phyloP scores from a whole-genome alignment of 805 yeast genomes.

The Schwanniomyces occidentalis region DNA sequence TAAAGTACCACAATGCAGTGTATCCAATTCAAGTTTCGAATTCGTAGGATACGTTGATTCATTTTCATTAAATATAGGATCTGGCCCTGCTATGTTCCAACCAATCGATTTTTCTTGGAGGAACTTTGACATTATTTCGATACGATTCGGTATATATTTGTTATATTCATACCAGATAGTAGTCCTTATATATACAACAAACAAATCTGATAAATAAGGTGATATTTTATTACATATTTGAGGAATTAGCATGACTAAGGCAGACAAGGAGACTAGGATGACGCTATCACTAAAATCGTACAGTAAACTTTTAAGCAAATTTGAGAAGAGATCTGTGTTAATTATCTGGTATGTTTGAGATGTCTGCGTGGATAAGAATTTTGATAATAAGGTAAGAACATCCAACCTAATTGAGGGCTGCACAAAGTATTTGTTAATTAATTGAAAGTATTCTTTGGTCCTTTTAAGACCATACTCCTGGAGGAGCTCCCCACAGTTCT shows the following conservation, averaged over 20 bases:
- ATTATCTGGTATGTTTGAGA: conserved; percentile 28
- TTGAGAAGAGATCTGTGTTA: conserved; percentile 36
- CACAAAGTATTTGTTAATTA: conserved; percentile 36
- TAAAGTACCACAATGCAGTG: conserved; percentile 43
- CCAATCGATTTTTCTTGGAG: conserved; percentile 7
- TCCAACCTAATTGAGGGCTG: conserved; percentile 35
- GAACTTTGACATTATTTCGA: conserved; percentile 5
- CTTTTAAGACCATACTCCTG: conserved; percentile 42
- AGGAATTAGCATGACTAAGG: conserved; percentile 41
- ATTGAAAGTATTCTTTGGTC: conserved; percentile 34
- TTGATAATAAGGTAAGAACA: conserved; percentile 37
- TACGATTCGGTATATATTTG: conserved; percentile 11
- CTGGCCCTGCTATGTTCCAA: conserved; percentile 21
- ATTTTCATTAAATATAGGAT: conserved; percentile 8
- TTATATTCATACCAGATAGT: conserved; percentile 22
- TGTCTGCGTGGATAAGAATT: conserved; percentile 26
- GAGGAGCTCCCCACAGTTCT: conserved; percentile 44
- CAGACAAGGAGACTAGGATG: conserved; percentile 34
- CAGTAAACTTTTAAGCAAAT: conserved; percentile 37
- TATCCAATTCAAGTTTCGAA: conserved; percentile 24
- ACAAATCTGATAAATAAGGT: conserved; percentile 38
- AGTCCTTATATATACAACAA: conserved; percentile 46
- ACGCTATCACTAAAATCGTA: conserved; percentile 43
- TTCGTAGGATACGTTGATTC: conserved; percentile 3
- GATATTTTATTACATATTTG: conserved; percentile 39